Evolutionary conservation across 371 early-diverging fungal species (phyloP).

Genomic region (Catenaria anguillulae): DNA sequence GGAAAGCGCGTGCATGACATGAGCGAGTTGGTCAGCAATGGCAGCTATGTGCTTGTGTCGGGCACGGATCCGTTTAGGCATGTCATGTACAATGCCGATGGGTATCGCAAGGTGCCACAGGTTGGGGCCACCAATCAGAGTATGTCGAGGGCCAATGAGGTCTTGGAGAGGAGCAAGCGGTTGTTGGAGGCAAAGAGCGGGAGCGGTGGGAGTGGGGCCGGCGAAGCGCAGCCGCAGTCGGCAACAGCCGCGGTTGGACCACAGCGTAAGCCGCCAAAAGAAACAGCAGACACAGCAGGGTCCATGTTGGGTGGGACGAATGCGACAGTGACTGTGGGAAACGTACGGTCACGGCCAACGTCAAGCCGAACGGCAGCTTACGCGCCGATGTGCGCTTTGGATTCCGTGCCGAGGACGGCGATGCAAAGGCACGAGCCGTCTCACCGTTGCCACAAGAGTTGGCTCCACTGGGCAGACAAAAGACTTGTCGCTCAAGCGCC

Average conservation of each 20-base stretch:
- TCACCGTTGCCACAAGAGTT: neutral
- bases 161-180: neutral
- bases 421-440: neutral
- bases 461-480: neutral
- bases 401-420: neutral
- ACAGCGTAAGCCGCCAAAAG: neutral
- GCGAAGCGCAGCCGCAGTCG: neutral
- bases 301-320: neutral
- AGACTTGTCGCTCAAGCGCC: conserved; percentile 2
- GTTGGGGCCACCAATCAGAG: neutral
- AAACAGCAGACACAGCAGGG: neutral
- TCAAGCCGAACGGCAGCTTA: neutral
- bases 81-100: conserved; percentile 5
- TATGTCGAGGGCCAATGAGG: neutral
- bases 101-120: neutral
- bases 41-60: conserved; percentile 1
- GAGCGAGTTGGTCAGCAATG: neutral
- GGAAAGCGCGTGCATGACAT: neutral
- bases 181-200: neutral
- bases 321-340: too few relatives aligned
- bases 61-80: conserved; percentile 9
- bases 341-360: neutral
- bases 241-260: neutral
- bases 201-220: neutral
- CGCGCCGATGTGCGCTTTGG: neutral